phyloP scores from a whole-genome alignment of 2,329 filamentous ascomycete species.

The Penicillium sp. region DNA sequence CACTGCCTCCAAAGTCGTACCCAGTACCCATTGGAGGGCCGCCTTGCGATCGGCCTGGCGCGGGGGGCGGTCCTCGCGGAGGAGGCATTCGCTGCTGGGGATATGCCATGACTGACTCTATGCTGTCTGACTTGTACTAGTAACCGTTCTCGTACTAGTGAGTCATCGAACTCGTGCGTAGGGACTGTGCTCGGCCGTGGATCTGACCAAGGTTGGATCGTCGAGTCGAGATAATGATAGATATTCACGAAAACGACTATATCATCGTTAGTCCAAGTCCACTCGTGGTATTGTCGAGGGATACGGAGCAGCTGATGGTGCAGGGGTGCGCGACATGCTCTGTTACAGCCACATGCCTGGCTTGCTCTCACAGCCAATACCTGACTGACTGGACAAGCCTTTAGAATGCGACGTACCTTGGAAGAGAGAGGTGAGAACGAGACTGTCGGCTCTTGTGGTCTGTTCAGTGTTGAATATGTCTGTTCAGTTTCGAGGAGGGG shows the following conservation, averaged over 20 bases:
- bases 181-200: too few species aligned
- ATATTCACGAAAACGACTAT: too few species aligned
- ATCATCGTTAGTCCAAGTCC: too few species aligned
- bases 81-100: conserved; percentile 31
- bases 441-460: background rate
- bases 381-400: background rate
- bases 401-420: background rate
- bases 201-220: too few species aligned
- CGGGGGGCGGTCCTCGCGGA: conserved; percentile 15
- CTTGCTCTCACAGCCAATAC: background rate
- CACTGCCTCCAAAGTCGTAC: conserved; percentile 8
- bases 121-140: too few species aligned
- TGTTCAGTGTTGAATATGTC: background rate
- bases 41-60: conserved; percentile 22
- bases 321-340: background rate
- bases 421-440: background rate
- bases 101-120: conserved; percentile 31
- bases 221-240: too few species aligned
- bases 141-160: conserved; percentile 2
- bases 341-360: conserved; percentile 4
- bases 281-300: too few species aligned
- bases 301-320: too few species aligned
- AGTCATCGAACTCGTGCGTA: conserved; percentile 14
- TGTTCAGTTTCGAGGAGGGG: background rate
- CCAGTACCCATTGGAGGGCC: conserved; percentile 25